Evolutionary conservation across 2,329 filamentous ascomycete genomes (phyloP).

Genomic region (Colletotrichum graminicola): DNA sequence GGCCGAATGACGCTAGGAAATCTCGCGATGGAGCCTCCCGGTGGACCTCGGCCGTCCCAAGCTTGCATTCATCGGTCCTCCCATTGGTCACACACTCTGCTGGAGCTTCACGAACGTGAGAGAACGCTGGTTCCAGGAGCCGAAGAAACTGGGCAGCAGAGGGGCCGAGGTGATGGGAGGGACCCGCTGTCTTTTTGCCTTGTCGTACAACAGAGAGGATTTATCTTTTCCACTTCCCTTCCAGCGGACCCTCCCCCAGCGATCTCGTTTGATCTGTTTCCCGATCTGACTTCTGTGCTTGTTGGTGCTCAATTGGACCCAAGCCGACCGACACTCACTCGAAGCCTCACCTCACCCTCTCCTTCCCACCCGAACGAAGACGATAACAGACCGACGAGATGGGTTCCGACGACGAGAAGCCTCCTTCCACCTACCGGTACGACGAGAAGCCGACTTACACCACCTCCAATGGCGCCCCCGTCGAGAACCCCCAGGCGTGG

Average conservation of each 20-base stretch:
- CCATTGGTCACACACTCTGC: slow-evolving; percentile 27
- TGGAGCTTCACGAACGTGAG: slow-evolving; percentile 34
- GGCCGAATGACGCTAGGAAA: slow-evolving; percentile 21
- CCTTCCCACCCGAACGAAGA: slow-evolving; percentile 5
- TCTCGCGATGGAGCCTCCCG: slow-evolving; percentile 31
- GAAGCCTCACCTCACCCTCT: neutral
- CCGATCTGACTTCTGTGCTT: slow-evolving; percentile 24
- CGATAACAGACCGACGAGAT: slow-evolving; percentile 49
- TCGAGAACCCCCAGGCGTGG: slow-evolving; percentile 61
- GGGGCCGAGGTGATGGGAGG: slow-evolving; percentile 34
- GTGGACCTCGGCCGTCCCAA: slow-evolving; percentile 36
- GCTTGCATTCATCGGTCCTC: slow-evolving; percentile 33
- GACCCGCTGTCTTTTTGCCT: slow-evolving; percentile 29
- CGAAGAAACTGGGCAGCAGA: slow-evolving; percentile 23
- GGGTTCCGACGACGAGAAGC: slow-evolving; percentile 58
- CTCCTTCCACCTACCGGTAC: slow-evolving; percentile 64
- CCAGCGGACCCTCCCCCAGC: slow-evolving; percentile 16
- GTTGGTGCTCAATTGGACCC: slow-evolving; percentile 11
- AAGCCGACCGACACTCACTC: neutral
- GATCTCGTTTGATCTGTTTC: slow-evolving; percentile 21
- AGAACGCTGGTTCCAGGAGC: slow-evolving; percentile 9
- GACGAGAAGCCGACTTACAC: slow-evolving; percentile 70
- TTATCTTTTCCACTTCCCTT: slow-evolving; percentile 29
- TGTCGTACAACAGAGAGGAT: slow-evolving; percentile 14
- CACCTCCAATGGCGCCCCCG: slow-evolving; percentile 70